Conservation (phyloP, 139 green algal genomes). For the Chlorella vulgaris region DNA sequence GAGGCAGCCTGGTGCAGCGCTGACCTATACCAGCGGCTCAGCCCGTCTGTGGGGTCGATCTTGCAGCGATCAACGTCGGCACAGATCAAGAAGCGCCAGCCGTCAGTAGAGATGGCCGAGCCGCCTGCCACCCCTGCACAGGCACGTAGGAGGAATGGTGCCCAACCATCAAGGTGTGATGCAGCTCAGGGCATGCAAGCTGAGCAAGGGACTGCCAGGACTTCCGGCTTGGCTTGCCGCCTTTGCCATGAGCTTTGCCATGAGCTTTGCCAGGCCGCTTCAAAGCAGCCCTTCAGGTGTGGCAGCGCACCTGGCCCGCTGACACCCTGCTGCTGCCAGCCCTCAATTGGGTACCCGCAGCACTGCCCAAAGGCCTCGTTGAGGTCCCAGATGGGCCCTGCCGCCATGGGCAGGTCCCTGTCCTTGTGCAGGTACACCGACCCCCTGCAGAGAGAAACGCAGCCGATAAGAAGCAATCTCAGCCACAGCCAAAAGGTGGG, state of each 20-base stretch:
- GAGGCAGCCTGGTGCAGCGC: no score
- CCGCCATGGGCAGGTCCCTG: slow-evolving; percentile 16
- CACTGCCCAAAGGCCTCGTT: slow-evolving; percentile 76
- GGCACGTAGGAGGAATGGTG: no score
- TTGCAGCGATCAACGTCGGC: slow-evolving; percentile 43
- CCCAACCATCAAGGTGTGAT: no score
- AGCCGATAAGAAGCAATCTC: not conserved
- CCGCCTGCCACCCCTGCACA: slow-evolving; percentile 52
- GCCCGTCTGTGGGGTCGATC: slow-evolving; percentile 37
- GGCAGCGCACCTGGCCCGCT: slow-evolving; percentile 26
- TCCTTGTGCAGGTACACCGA: slow-evolving; percentile 51
- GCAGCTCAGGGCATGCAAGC: no score
- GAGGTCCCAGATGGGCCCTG: slow-evolving; percentile 46
- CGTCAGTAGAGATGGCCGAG: slow-evolving; percentile 69
- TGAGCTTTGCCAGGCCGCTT: not conserved
- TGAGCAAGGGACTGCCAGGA: no score
- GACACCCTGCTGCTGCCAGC: slow-evolving; percentile 40
- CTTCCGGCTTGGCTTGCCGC: no score
- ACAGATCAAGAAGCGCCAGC: slow-evolving; percentile 56
- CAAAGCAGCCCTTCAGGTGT: not conserved
- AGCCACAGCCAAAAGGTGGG: no score
- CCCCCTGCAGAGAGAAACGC: slow-evolving; percentile 7
- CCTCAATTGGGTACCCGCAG: slow-evolving; percentile 82
- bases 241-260: slow-evolving; percentile 35
- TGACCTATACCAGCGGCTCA: slow-evolving; percentile 32